Evolutionary conservation across 2,329 filamentous ascomycete genomes (phyloP), one percentile per base, ranked within the genome.

Genomic region (Clarireedia sp.): DNA sequence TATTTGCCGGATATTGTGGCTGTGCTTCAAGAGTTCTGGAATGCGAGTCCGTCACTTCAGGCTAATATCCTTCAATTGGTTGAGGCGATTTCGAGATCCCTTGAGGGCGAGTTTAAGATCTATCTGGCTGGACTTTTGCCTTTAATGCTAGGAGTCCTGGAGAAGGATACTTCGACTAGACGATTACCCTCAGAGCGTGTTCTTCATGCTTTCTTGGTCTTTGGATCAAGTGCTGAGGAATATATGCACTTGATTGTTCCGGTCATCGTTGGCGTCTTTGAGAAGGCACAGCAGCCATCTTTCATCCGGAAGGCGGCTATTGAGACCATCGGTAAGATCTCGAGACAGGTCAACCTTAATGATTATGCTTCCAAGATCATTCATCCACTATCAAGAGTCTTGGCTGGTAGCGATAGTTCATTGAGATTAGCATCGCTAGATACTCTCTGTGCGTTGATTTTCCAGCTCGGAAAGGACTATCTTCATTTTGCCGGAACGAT

Each of bases 171-270:
- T 8, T 86, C 87, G 1, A 74, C 79, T 1, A 87, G 89, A 66
- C 81, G 90, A n/a, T 79, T 82, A 14, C 87, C 90, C 2, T 95
- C 91, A 0, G 90, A 96, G 68, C 86, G 87, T 63, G 91, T 99
- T 3, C 77, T 99, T 23, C 94, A 97, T 68, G 91, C 92, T 0
- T 96, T 99, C 70, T 75, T 99, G 26, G 89, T 99, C 0, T 99
- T 99, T 68, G 95, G 95, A 1, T 86, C 91, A 0, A 97, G 91
- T 66, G 89, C 88, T 10, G 94, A 99, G 69, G 94, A 99, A 69
- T 99, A 99, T 70, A 99, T 99, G 94, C 94, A 99, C 69, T 78
- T 99, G 51, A 97, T 99, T 62, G 89, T 99, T 51, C 94, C 94
- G 0, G 90, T 95, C 37, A 90, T 99, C 66, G 91, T 99, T 8